A percentile compares a stretch with the other conserved stretches of the same genome.
Conservation (phyloP, 1,284 basidiomycete genomes). For the Porodaedalea pini region DNA sequence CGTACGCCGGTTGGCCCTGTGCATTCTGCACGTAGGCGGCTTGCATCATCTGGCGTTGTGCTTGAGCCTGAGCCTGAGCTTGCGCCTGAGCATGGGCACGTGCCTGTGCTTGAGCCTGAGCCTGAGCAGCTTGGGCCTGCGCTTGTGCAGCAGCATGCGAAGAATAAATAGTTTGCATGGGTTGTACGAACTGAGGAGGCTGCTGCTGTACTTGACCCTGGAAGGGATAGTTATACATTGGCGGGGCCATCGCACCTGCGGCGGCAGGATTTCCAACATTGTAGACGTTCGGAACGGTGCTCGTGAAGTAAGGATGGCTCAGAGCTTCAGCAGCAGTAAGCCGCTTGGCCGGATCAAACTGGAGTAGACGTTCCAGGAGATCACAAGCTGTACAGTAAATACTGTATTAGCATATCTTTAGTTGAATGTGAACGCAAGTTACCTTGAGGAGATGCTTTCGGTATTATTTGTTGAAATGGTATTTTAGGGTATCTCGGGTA, state of each 20-base stretch:
- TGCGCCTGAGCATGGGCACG: slow-evolving; percentile 29
- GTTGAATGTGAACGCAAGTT: slow-evolving; percentile 20
- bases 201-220: slow-evolving; percentile 41
- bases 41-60: slow-evolving; percentile 19
- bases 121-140: slow-evolving; percentile 33
- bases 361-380: slow-evolving; percentile 90
- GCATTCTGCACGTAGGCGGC: slow-evolving; percentile 7
- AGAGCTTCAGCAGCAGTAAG: slow-evolving; percentile 92
- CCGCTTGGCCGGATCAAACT: slow-evolving; percentile 94
- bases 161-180: slow-evolving; percentile 36
- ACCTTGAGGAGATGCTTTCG: slow-evolving; percentile 91
- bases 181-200: slow-evolving; percentile 36
- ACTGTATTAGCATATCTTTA: background rate
- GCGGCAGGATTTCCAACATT: slow-evolving; percentile 43
- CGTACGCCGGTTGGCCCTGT: slow-evolving; percentile 13
- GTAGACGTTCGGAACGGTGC: slow-evolving; percentile 35
- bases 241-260: slow-evolving; percentile 60
- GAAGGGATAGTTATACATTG: slow-evolving; percentile 66
- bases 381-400: slow-evolving; percentile 67
- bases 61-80: slow-evolving; percentile 25
- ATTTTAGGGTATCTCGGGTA: slow-evolving; percentile 92
- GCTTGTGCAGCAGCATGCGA: slow-evolving; percentile 36
- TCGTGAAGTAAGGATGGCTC: slow-evolving; percentile 89
- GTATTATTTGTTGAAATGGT: slow-evolving; percentile 84
- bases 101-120: slow-evolving; percentile 36